These are phyloP conservation scores for Ophiostoma ulmi DNA, from an alignment of 2,329 filamentous ascomycete species.

Conservation along the genomic window DNA sequence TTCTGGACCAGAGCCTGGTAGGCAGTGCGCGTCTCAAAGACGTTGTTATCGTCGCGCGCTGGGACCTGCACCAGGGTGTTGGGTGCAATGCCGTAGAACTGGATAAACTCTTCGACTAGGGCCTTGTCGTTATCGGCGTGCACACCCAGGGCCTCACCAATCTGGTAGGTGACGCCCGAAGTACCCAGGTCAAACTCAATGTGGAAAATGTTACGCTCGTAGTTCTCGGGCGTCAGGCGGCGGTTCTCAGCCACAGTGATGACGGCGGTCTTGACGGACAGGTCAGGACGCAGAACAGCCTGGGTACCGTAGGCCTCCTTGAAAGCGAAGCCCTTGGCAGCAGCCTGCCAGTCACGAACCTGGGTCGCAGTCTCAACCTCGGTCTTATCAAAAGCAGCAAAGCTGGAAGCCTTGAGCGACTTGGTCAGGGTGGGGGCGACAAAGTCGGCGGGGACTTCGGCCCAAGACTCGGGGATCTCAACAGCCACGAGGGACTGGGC, in stretches of 20 bases:
- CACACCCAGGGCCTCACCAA: conserved; percentile 93
- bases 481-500: conserved; percentile 65
- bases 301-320: conserved; percentile 86
- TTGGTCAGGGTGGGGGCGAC: conserved; percentile 51
- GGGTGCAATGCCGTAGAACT: conserved; percentile 77
- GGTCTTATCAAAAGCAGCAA: conserved; percentile 70
- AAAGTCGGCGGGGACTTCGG: conserved; percentile 58
- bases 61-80: conserved; percentile 88
- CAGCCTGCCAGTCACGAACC: conserved; percentile 73
- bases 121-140: conserved; percentile 86
- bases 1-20: conserved; percentile 90
- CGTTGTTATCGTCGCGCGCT: conserved; percentile 67
- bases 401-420: conserved; percentile 72
- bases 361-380: conserved; percentile 61
- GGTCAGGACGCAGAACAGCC: conserved; percentile 72
- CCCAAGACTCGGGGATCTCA: conserved; percentile 76
- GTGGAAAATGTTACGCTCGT: conserved; percentile 99
- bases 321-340: conserved; percentile 83
- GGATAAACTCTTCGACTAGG: conserved; percentile 79
- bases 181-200: conserved; percentile 95
- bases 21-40: conserved; percentile 82
- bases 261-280: conserved; percentile 77
- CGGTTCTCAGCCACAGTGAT: conserved; percentile 94
- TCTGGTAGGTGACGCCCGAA: conserved; percentile 91
- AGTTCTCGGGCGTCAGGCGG: conserved; percentile 77